A percentile compares a stretch with the other conserved stretches of the same genome.
Evolutionary conservation across 148 eudicot genomes (phyloP).

Genomic region (Euryodendron excelsum): DNA sequence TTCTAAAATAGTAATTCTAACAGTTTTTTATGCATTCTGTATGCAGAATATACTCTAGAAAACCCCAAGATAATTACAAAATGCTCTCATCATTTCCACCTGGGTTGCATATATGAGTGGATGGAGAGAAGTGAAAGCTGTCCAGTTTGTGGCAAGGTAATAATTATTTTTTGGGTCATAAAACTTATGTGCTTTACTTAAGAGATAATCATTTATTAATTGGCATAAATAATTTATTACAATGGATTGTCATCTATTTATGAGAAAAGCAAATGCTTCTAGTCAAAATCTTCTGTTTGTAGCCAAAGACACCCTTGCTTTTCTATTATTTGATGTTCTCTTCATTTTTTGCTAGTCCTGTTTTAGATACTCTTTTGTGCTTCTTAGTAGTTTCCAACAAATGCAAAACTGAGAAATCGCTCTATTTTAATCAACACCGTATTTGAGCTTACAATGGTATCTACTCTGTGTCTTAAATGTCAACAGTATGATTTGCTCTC

Average conservation of each 20-base stretch:
- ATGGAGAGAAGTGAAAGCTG: slow-evolving; percentile 98
- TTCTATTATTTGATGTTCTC: neutral
- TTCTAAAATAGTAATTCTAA: neutral
- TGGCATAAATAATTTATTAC: neutral
- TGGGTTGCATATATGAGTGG: slow-evolving; percentile 97
- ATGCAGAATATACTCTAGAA: slow-evolving; percentile 83
- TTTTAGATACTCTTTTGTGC: no score
- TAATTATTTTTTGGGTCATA: neutral
- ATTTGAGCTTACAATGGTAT: no score
- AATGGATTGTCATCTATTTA: neutral
- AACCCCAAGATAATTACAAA: slow-evolving; percentile 85
- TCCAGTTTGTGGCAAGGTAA: slow-evolving; percentile 97
- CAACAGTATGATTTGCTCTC: no score
- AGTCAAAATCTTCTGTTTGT: neutral
- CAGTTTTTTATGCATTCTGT: slow-evolving; percentile 1
- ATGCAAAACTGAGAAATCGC: no score
- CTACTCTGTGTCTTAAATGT: no score
- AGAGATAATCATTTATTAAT: neutral
- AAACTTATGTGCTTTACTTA: neutral
- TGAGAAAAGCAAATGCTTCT: neutral
- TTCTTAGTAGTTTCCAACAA: no score
- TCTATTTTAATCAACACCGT: no score
- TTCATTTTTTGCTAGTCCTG: neutral
- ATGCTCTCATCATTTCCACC: slow-evolving; percentile 93
- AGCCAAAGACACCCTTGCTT: neutral